Evolutionary conservation across 2,329 filamentous ascomycete species (phyloP).

Genomic region (Phialemonium atrogriseum): DNA sequence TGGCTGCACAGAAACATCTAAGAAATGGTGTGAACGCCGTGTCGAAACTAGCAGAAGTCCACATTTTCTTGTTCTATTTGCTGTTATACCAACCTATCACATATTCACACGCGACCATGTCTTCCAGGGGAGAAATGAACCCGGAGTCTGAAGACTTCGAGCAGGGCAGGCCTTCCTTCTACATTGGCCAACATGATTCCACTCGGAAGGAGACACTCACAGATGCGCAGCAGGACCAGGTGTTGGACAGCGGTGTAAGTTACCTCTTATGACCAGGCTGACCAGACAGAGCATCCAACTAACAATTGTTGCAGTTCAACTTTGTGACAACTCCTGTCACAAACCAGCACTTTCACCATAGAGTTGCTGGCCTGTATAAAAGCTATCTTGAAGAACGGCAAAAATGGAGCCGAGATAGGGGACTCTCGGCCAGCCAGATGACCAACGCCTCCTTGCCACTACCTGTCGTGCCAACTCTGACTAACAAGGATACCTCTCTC

Average conservation of each 20-base stretch:
- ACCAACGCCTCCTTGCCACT: slow-evolving; percentile 40
- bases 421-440: slow-evolving; percentile 26
- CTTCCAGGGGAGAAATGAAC: slow-evolving; percentile 14
- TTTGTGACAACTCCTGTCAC: slow-evolving; percentile 75
- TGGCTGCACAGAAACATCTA: too few relatives aligned
- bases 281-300: slow-evolving; percentile 9
- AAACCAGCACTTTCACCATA: slow-evolving; percentile 60
- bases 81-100: not conserved
- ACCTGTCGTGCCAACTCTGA: slow-evolving; percentile 59
- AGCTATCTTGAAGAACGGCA: slow-evolving; percentile 40
- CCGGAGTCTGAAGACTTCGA: slow-evolving; percentile 20
- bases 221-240: slow-evolving; percentile 55
- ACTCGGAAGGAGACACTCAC: slow-evolving; percentile 51
- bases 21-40: too few relatives aligned
- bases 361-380: slow-evolving; percentile 55
- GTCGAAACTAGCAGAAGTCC: too few relatives aligned
- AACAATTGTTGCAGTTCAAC: slow-evolving; percentile 50
- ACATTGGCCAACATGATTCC: slow-evolving; percentile 68
- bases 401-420: slow-evolving; percentile 17
- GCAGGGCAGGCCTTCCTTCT: slow-evolving; percentile 43
- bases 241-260: slow-evolving; percentile 62
- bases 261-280: slow-evolving; percentile 1
- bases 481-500: slow-evolving; percentile 69
- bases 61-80: slow-evolving; percentile 1
- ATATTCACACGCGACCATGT: slow-evolving; percentile 10